Conservation (phyloP, 345 rosid genomes). For the Eutrema yunnanense region DNA sequence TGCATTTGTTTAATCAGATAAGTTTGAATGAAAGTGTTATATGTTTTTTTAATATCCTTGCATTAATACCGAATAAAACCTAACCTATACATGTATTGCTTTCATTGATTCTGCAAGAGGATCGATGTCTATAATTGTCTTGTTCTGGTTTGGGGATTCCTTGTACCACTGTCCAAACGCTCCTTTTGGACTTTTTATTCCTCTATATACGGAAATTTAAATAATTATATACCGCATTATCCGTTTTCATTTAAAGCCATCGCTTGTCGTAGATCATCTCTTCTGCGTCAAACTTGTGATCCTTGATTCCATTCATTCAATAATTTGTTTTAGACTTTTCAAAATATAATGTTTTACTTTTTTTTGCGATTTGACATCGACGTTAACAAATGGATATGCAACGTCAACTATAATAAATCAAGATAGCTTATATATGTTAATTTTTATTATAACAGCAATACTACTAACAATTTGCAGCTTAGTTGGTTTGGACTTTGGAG, state of each 20-base stretch:
- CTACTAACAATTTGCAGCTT: not conserved
- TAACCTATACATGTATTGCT: not conserved
- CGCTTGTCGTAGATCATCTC: not conserved
- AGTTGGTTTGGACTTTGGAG: not conserved
- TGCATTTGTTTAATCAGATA: not conserved
- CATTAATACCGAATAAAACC: not conserved
- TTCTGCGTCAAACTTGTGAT: conserved; percentile 5
- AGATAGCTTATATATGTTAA: not conserved
- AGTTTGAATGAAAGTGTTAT: not conserved
- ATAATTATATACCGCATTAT: not conserved
- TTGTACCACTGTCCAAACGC: not conserved
- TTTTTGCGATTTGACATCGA: conserved; percentile 1
- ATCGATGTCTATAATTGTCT: conserved; percentile 2
- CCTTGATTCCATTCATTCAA: conserved; percentile 4
- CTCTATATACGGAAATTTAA: not conserved
- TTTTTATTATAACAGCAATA: not conserved
- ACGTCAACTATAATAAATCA: conserved; percentile 9
- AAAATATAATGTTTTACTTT: not conserved
- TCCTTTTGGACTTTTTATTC: conserved; percentile 13
- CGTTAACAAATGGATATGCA: not conserved
- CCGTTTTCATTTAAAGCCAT: conserved; percentile 10
- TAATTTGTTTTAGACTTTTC: conserved; percentile 13
- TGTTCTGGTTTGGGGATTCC: conserved; percentile 2
- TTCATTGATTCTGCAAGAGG: not conserved
- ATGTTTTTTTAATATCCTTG: not conserved